Evolutionary conservation across 202 grass and related monocot species (phyloP).

Genomic region (Elaeis oleifera): DNA sequence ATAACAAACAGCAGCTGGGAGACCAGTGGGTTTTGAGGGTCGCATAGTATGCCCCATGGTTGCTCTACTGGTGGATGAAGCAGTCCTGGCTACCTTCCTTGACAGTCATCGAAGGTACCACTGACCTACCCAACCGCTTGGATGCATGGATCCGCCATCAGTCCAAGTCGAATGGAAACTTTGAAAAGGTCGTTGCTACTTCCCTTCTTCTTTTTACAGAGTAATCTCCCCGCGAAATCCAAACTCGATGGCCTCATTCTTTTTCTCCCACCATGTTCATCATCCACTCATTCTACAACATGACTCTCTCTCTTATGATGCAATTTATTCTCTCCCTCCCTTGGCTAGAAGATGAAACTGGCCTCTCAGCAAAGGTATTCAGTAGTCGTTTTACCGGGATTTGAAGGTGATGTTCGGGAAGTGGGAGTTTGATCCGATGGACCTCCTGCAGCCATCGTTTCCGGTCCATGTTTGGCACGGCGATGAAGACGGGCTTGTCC

Average conservation of each 20-base stretch:
- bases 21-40: constrained; percentile 70
- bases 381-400: constrained; percentile 73
- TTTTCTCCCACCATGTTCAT: too few species aligned
- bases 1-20: constrained; percentile 41
- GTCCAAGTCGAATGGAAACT: constrained; percentile 34
- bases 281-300: not conserved
- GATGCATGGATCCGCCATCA: constrained; percentile 38
- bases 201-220: not conserved
- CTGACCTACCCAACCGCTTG: constrained; percentile 39
- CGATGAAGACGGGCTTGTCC: constrained; percentile 84
- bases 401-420: constrained; percentile 85
- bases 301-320: not conserved
- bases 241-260: too few species aligned
- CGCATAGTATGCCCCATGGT: constrained; percentile 67
- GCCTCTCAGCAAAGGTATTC: constrained; percentile 89
- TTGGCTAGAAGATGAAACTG: constrained; percentile 35
- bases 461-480: constrained; percentile 79
- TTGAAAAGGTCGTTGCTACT: constrained; percentile 24
- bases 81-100: constrained; percentile 73
- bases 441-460: constrained; percentile 45
- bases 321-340: not conserved
- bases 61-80: constrained; percentile 93
- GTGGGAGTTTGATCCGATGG: constrained; percentile 89
- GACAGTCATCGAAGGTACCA: constrained; percentile 59
- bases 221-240: too few species aligned